Percentiles rank a stretch among this genome's conserved stretches.
These are phyloP conservation scores for Euptelea pleiosperma DNA, from an alignment of 164 flowering plant genomes.

Conservation along the genomic window DNA sequence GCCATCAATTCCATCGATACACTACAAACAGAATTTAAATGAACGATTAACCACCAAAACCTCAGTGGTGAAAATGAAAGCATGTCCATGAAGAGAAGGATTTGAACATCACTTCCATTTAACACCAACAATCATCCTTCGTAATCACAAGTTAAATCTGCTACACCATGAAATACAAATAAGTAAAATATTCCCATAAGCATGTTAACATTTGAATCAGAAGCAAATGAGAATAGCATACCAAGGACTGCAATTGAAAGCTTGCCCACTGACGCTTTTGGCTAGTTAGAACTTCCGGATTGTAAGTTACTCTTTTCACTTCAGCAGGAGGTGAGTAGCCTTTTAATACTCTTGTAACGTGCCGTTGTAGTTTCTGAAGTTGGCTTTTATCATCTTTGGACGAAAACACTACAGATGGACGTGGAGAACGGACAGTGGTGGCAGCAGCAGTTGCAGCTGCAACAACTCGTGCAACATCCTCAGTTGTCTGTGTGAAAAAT, in stretches of 20 bases:
- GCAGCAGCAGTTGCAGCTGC: conserved; percentile 80
- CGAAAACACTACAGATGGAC: conserved; percentile 85
- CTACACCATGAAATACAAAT: too few species aligned
- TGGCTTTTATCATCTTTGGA: conserved; percentile 79
- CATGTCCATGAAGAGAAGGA: too few species aligned
- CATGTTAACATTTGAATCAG: not conserved
- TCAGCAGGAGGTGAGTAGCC: conserved; percentile 76
- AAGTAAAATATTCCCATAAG: not conserved
- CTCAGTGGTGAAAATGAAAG: too few species aligned
- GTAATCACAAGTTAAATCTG: not conserved
- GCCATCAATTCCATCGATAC: too few species aligned
- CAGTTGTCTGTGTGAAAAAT: conserved; percentile 71
- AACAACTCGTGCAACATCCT: conserved; percentile 81
- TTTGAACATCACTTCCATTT: not conserved
- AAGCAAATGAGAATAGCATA: conserved; percentile 25
- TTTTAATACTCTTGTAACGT: conserved; percentile 58
- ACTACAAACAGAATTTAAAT: too few species aligned
- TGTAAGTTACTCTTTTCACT: conserved; percentile 54
- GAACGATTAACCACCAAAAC: too few species aligned
- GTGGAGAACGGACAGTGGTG: conserved; percentile 52
- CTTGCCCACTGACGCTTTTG: conserved; percentile 99
- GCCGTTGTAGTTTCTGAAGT: conserved; percentile 68
- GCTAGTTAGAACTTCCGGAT: conserved; percentile 92
- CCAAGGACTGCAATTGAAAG: conserved; percentile 87
- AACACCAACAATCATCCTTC: not conserved